Evolutionary conservation across 2,329 filamentous ascomycete genomes (phyloP), one percentile per base, ranked within the genome.

Genomic region (Cladosporium sp.): DNA sequence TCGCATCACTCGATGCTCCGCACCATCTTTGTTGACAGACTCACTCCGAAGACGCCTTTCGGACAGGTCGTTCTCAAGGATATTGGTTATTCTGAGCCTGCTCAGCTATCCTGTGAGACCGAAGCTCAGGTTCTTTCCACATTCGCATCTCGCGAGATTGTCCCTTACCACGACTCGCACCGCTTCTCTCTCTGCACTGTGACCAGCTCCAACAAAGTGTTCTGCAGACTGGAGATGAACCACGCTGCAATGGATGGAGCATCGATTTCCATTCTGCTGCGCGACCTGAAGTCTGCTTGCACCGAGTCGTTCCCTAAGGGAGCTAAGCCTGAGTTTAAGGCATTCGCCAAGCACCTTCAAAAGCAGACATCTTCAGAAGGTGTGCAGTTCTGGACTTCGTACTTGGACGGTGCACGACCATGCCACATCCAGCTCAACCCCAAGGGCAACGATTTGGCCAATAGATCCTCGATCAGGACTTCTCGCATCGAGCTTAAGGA

Each of bases 201-300:
- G 9, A 24, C 42, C 19, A 47, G 36, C 12, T 37, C 40, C 1
- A 40, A 40, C 4, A 24, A 45, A 15, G 52, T 55, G 1, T 55
- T 55, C 40, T 55, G 52, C 28, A 55, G 52, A 19, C 20, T 55
- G 52, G 52, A 55, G 40, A 55, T 55, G 40, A 55, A 55, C 20
- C 70, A 72, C 50, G 68, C 68, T 5, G 69, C 71, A 35, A 71
- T 71, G 49, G 70, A 72, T 74, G 75, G 36, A 83, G 78, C 63
- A 78, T 83, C 59, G 80, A 81, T 55, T n/a, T 55, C 52, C 19
- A 55, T 55, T 3, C 20, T 55, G n/a, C 28, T 55, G n/a, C 40
- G 40, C 20, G 52, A 55, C 20, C 32, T 55, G 1, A 55, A 45
- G 20, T 42, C 24, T 13, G 40, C 32, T n/a, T 55, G 52, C 28